Evolutionary conservation across 345 rosid species (phyloP).

Genomic region (Arabidopsis arenosa): DNA sequence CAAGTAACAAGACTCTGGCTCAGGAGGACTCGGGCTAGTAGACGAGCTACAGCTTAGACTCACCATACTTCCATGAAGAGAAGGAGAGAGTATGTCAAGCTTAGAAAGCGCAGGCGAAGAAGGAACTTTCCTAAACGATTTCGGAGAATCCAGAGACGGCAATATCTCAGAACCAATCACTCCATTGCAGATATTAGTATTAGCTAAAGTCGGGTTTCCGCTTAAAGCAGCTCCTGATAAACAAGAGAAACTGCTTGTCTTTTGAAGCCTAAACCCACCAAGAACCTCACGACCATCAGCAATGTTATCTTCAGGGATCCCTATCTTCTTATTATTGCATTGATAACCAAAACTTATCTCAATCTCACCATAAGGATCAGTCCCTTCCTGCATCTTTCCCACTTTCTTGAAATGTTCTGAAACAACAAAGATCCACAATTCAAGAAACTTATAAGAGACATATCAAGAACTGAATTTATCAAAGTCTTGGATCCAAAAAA

Average conservation of each 20-base stretch:
- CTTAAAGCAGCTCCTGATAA: slow-evolving; percentile 96
- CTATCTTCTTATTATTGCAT: slow-evolving; percentile 53
- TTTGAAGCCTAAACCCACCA: slow-evolving; percentile 54
- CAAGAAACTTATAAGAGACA: not conserved
- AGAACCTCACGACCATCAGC: slow-evolving; percentile 42
- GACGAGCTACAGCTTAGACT: slow-evolving; percentile 84
- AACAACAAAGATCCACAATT: slow-evolving; percentile 20
- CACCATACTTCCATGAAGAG: slow-evolving; percentile 81
- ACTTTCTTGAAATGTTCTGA: slow-evolving; percentile 28
- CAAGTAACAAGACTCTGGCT: slow-evolving; percentile 62
- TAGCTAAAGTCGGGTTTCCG: slow-evolving; percentile 95
- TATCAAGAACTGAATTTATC: not conserved
- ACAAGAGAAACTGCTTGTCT: slow-evolving; percentile 83
- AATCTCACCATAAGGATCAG: slow-evolving; percentile 69
- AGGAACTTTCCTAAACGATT: slow-evolving; percentile 75
- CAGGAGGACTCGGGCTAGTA: slow-evolving; percentile 63
- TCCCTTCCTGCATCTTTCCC: slow-evolving; percentile 52
- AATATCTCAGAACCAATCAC: slow-evolving; percentile 86
- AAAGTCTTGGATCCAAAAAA: slow-evolving; percentile 3
- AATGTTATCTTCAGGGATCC: slow-evolving; percentile 36
- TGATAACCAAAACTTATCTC: slow-evolving; percentile 93
- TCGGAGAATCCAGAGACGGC: slow-evolving; percentile 87
- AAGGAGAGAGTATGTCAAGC: slow-evolving; percentile 87
- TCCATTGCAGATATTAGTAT: slow-evolving; percentile 93
- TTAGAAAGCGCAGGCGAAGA: slow-evolving; percentile 78